Conservation (phyloP, 371 early-diverging fungal genomes). For the Apophysomyces sp. region DNA sequence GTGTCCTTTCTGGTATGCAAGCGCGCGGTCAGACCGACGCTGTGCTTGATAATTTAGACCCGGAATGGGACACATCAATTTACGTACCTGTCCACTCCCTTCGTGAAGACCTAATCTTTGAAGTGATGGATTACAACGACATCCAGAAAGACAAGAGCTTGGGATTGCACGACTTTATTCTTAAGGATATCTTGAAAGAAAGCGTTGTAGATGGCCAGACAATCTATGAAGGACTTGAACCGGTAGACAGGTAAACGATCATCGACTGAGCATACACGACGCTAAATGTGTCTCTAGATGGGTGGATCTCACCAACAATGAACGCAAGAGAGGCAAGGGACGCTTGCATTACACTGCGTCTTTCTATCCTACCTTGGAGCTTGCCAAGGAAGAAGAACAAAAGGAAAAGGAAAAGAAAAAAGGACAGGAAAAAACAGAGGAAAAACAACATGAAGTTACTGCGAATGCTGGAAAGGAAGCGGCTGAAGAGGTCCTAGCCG, state of each 20-base stretch:
- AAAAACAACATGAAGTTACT: slow-evolving; percentile 4
- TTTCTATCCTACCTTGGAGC: slow-evolving; percentile 63
- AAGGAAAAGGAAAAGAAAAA: slow-evolving; percentile 19
- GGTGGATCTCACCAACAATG: slow-evolving; percentile 55
- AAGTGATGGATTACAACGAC: slow-evolving; percentile 72
- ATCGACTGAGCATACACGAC: neutral
- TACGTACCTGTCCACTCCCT: slow-evolving; percentile 64
- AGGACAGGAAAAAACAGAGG: neutral
- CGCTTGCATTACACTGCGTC: slow-evolving; percentile 58
- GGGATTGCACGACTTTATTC: slow-evolving; percentile 48
- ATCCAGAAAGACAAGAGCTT: slow-evolving; percentile 57
- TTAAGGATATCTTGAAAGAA: slow-evolving; percentile 24
- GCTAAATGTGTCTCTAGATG: slow-evolving; percentile 16
- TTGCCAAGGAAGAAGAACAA: slow-evolving; percentile 42
- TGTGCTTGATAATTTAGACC: slow-evolving; percentile 68
- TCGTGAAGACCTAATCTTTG: slow-evolving; percentile 63
- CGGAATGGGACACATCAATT: slow-evolving; percentile 78
- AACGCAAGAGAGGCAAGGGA: slow-evolving; percentile 56
- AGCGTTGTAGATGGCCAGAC: slow-evolving; percentile 17
- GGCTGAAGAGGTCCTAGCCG: neutral
- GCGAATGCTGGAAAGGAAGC: neutral
- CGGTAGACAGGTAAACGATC: slow-evolving; percentile 24
- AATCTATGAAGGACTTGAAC: slow-evolving; percentile 29
- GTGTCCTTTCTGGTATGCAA: slow-evolving; percentile 58
- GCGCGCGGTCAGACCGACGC: slow-evolving; percentile 57